A percentile compares a stretch with the other conserved stretches of the same genome.
These are phyloP conservation scores for Dalbergia cochinchinensis DNA, from an alignment of 306 rosid species.

Conservation along the genomic window DNA sequence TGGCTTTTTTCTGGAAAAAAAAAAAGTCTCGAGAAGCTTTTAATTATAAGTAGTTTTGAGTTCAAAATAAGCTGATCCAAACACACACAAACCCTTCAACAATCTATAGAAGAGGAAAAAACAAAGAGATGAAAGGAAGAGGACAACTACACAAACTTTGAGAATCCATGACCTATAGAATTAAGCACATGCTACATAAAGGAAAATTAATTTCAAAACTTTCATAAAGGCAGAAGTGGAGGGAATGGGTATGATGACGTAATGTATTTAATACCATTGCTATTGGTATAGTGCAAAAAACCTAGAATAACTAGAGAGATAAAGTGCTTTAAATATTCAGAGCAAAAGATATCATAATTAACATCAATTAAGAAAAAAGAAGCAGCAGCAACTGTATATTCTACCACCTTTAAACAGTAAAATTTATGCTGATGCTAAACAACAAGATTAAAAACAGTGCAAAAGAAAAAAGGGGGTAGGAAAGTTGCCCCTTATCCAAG, in stretches of 20 bases:
- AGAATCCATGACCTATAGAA: neutral
- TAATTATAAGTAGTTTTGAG: too few species aligned
- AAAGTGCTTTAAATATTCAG: constrained; percentile 1
- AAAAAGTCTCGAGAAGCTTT: too few species aligned
- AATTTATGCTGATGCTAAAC: too few species aligned
- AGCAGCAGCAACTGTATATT: too few species aligned
- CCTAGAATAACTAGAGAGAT: neutral
- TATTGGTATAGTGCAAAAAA: neutral
- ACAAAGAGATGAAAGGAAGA: too few species aligned
- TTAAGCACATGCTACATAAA: neutral
- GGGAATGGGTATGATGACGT: neutral
- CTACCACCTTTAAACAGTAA: too few species aligned
- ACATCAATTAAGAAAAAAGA: too few species aligned
- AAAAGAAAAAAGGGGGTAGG: neutral
- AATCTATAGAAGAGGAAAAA: too few species aligned
- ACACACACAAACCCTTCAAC: too few species aligned
- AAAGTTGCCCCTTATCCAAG: neutral
- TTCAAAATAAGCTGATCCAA: too few species aligned
- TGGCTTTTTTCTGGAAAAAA: too few species aligned
- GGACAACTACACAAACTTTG: neutral
- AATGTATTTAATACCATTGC: neutral
- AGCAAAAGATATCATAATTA: neutral
- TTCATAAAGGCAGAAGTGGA: neutral
- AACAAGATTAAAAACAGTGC: too few species aligned
- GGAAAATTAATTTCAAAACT: neutral